These are phyloP conservation scores for Sedum album DNA, from an alignment of 164 flowering plant genomes.

Conservation along the genomic window DNA sequence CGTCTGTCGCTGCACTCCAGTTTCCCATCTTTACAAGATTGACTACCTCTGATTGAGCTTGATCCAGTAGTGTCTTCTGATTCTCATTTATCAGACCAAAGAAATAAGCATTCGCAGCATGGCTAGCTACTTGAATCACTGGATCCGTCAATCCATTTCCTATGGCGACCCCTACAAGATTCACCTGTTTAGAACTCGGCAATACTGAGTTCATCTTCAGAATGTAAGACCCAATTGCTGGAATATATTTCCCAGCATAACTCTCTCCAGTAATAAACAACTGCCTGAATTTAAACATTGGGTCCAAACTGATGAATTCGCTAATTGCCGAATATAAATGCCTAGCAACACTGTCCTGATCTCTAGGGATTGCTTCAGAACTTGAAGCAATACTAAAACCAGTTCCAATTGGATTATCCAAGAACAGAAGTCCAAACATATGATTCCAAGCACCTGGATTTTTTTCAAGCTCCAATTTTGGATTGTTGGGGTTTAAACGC, in stretches of 20 bases:
- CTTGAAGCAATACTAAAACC: slow-evolving; percentile 64
- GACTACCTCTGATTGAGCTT: slow-evolving; percentile 22
- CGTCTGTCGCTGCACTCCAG: slow-evolving; percentile 44
- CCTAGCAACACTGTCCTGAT: slow-evolving; percentile 46
- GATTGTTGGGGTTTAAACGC: slow-evolving; percentile 24
- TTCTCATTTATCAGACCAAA: slow-evolving; percentile 55
- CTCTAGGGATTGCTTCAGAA: slow-evolving; percentile 46
- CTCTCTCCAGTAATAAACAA: slow-evolving; percentile 72
- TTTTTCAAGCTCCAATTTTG: slow-evolving; percentile 25
- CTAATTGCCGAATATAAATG: slow-evolving; percentile 49
- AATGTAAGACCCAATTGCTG: slow-evolving; percentile 57
- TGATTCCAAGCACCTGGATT: slow-evolving; percentile 71
- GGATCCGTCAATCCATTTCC: slow-evolving; percentile 82
- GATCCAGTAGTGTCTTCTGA: slow-evolving; percentile 38
- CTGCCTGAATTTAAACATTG: slow-evolving; percentile 40
- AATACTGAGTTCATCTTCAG: slow-evolving; percentile 25
- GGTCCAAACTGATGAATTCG: slow-evolving; percentile 27
- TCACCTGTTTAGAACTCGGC: slow-evolving; percentile 17
- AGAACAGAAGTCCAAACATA: slow-evolving; percentile 55
- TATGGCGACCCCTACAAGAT: slow-evolving; percentile 44
- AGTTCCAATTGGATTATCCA: slow-evolving; percentile 69
- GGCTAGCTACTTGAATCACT: slow-evolving; percentile 46
- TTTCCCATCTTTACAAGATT: slow-evolving; percentile 17
- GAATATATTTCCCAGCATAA: slow-evolving; percentile 77
- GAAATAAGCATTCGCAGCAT: slow-evolving; percentile 44